Conservation (phyloP, 2,329 filamentous ascomycete species). For the Ophiostoma ips region DNA sequence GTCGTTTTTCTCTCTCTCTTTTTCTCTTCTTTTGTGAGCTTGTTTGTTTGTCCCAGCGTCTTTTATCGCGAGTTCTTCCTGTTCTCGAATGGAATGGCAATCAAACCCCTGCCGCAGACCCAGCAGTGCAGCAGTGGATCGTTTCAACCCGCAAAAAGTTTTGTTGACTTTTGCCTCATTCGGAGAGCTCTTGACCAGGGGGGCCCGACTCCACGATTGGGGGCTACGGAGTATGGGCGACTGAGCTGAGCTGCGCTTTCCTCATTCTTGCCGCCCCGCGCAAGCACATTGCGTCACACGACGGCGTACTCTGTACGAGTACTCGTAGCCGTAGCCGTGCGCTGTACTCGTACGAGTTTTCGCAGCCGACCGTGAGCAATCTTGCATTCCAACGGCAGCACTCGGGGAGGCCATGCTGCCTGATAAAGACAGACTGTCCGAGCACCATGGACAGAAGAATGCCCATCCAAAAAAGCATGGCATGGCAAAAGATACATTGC, state of each 20-base stretch:
- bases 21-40: background rate
- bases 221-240: background rate
- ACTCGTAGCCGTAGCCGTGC: too few relatives aligned
- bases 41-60: background rate
- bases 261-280: too few relatives aligned
- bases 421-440: too few relatives aligned
- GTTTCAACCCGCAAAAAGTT: background rate
- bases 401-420: background rate
- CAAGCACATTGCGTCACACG: too few relatives aligned
- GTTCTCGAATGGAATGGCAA: too few relatives aligned
- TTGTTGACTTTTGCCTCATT: conserved; percentile 6
- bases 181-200: background rate
- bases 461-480: too few relatives aligned
- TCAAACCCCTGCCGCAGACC: background rate
- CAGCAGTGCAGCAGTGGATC: background rate
- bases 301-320: too few relatives aligned
- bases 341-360: background rate
- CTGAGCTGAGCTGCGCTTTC: too few relatives aligned
- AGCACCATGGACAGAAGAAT: too few relatives aligned
- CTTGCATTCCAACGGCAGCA: conserved; percentile 7
- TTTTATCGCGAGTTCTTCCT: too few relatives aligned
- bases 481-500: too few relatives aligned
- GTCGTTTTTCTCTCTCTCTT: background rate
- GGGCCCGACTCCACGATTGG: background rate
- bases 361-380: too few relatives aligned